These are phyloP conservation scores for Candolleomyces eurysporus DNA, from an alignment of 768 basidiomycete genomes.

Conservation along the genomic window DNA sequence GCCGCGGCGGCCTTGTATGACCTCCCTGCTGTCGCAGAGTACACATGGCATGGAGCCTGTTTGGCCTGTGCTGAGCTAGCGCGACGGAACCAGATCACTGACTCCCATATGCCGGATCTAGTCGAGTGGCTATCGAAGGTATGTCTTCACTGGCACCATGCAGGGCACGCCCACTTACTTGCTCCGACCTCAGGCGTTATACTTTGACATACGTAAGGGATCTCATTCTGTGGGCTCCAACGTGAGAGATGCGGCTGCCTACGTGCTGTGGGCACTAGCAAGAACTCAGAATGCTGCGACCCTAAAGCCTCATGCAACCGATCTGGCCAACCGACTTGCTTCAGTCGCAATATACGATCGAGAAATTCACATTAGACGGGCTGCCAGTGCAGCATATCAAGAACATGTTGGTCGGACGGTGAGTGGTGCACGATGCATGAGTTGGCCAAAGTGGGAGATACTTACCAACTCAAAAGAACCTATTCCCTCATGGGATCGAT, in stretches of 20 bases:
- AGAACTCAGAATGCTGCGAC: conserved; percentile 63
- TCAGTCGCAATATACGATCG: conserved; percentile 86
- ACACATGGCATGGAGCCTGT: conserved; percentile 93
- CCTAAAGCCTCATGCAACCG: conserved; percentile 57
- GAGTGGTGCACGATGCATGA: conserved; percentile 23
- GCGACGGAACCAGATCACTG: conserved; percentile 68
- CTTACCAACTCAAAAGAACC: conserved; percentile 46
- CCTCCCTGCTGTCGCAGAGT: conserved; percentile 75
- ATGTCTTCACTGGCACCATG: conserved; percentile 6
- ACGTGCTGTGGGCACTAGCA: conserved; percentile 93
- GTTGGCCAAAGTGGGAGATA: not conserved
- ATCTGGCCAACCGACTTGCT: conserved; percentile 71
- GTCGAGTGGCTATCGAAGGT: conserved; percentile 85
- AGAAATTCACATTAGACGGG: conserved; percentile 91
- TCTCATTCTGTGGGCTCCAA: conserved; percentile 92
- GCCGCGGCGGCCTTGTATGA: conserved; percentile 65
- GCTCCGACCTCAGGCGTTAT: conserved; percentile 61
- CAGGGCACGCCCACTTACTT: not conserved
- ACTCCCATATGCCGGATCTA: conserved; percentile 55
- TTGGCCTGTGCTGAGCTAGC: conserved; percentile 92
- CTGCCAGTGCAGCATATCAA: conserved; percentile 97
- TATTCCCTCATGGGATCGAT: conserved; percentile 94
- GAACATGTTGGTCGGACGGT: conserved; percentile 95
- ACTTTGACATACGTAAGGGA: conserved; percentile 89
- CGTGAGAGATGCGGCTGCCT: conserved; percentile 92